A percentile compares a stretch with the other conserved stretches of the same genome.
These are phyloP conservation scores for Linnemannia hyalina DNA, from an alignment of 192 early-diverging fungal species.

Conservation along the genomic window DNA sequence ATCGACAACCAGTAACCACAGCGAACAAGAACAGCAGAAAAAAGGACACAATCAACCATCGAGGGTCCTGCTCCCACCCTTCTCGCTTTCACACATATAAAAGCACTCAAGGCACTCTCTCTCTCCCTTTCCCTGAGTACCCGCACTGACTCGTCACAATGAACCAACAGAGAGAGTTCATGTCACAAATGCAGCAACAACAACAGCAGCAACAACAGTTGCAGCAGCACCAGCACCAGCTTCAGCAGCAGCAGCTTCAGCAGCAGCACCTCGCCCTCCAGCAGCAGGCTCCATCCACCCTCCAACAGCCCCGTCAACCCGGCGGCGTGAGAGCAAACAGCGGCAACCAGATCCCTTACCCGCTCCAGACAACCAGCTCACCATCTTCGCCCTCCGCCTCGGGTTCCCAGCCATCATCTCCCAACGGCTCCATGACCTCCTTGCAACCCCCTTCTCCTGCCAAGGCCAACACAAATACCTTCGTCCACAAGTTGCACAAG, in stretches of 20 bases:
- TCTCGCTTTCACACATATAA: not conserved
- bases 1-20: not conserved
- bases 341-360: constrained; percentile 48
- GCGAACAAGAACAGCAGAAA: not conserved
- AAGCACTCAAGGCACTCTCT: too few relatives aligned
- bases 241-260: constrained; percentile 27
- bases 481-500: constrained; percentile 72
- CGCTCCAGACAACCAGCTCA: constrained; percentile 40
- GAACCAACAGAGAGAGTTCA: constrained; percentile 26
- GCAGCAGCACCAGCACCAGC: constrained; percentile 30
- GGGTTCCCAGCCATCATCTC: constrained; percentile 52
- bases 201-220: constrained; percentile 21
- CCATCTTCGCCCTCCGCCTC: constrained; percentile 55
- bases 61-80: not conserved
- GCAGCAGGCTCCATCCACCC: constrained; percentile 14
- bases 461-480: constrained; percentile 66
- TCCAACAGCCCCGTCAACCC: constrained; percentile 37
- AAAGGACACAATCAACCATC: constrained; percentile 8
- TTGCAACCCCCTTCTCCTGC: constrained; percentile 60
- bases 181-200: constrained; percentile 15
- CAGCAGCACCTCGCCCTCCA: constrained; percentile 31
- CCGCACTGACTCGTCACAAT: not conserved
- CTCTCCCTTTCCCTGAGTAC: not conserved
- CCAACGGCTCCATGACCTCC: constrained; percentile 54
- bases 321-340: constrained; percentile 44